phyloP scores from a whole-genome alignment of 192 early-diverging fungal genomes.

The Coemansia asiatica region DNA sequence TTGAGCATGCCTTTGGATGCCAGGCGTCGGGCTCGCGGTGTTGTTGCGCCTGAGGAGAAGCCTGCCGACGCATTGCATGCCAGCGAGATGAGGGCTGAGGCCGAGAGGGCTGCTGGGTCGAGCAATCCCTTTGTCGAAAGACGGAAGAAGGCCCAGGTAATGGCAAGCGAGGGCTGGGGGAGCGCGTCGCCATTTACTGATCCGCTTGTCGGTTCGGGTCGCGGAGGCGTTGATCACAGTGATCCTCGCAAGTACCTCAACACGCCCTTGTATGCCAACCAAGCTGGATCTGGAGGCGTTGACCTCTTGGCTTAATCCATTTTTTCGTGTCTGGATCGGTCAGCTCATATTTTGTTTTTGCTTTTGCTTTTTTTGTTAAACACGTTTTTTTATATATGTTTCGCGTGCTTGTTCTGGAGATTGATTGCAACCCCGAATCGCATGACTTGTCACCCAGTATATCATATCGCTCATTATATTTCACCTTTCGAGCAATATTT shows the following conservation, averaged over 20 bases:
- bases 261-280: constrained; percentile 43
- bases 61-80: constrained; percentile 19
- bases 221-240: constrained; percentile 32
- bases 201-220: constrained; percentile 18
- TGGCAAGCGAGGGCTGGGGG: constrained; percentile 32
- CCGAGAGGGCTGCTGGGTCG: not conserved
- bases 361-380: constrained; percentile 1
- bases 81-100: constrained; percentile 17
- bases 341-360: constrained; percentile 11
- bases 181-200: constrained; percentile 32
- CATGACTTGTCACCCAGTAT: too few relatives aligned
- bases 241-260: constrained; percentile 51
- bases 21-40: constrained; percentile 18
- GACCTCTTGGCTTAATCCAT: constrained; percentile 10
- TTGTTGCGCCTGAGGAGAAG: constrained; percentile 22
- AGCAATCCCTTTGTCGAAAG: constrained; percentile 50
- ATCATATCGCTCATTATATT: too few relatives aligned
- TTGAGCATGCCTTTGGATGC: constrained; percentile 27
- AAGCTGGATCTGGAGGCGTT: constrained; percentile 20
- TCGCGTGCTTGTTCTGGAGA: too few relatives aligned
- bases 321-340: not conserved
- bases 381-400: not conserved
- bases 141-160: constrained; percentile 23
- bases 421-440: too few relatives aligned
- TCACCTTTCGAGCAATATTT: not conserved